Conservation (phyloP, 306 rosid species). For the Cucurbita maxima region DNA sequence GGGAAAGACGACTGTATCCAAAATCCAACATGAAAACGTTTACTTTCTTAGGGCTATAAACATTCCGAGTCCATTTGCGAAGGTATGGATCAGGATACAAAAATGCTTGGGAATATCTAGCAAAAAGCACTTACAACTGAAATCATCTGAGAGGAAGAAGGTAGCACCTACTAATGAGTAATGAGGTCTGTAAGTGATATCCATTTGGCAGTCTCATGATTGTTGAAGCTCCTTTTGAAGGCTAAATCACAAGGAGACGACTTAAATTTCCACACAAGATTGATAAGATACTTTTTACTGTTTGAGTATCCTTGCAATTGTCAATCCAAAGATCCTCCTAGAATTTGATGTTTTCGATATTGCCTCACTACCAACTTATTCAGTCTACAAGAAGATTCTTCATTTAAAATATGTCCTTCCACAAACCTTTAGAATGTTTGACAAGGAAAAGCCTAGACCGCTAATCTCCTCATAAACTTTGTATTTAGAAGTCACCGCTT, state of each 20-base stretch:
- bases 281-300: not conserved
- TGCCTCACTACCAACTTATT: not conserved
- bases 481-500: not conserved
- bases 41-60: not conserved
- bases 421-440: not conserved
- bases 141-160: not conserved
- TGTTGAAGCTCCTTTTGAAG: not conserved
- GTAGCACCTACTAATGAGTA: not conserved
- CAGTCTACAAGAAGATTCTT: not conserved
- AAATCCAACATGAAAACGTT: not conserved
- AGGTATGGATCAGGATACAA: not conserved
- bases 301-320: not conserved
- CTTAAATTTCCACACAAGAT: not conserved
- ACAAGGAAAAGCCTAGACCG: not conserved
- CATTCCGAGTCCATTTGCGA: not conserved
- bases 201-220: not conserved
- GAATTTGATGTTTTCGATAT: not conserved
- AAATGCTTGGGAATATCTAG: not conserved
- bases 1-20: not conserved
- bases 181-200: not conserved
- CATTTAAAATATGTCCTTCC: not conserved
- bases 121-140: not conserved
- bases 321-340: not conserved
- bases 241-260: not conserved
- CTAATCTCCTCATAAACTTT: not conserved